Evolutionary conservation across 306 rosid genomes (phyloP), one percentile per base, ranked within the genome.

Genomic region (Prunus mongolica): DNA sequence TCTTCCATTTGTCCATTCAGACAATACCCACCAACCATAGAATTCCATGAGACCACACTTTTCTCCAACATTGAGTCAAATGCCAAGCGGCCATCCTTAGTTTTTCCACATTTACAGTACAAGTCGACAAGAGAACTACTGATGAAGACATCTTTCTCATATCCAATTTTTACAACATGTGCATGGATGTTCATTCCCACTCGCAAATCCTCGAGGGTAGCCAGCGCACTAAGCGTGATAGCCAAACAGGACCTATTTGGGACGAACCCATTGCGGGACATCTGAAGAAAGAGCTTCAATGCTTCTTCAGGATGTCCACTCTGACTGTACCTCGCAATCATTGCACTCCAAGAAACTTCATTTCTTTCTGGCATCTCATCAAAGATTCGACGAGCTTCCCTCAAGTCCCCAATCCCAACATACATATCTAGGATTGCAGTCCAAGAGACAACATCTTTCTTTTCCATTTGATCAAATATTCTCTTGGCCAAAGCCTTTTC

Each of bases 331-430:
- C 78, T 62, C 0, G 78, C 28, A 24, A 74, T 74, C 78, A 74
- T 74, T 46, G 61, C 69, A 46, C 78, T 74, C 78, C 78, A 74
- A 62, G 78, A 74, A 25, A 74, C 47, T 38, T 74, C 78, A 47
- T 74, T 62, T 62, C 78, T 74, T 20, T 60, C 69, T 0, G 78
- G 78, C 78, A 74, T 62, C 49, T 74, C 78, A 28, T 74, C 27
- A 74, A 62, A 74, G 30, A 74, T 22, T 47, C 22, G 70, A 7
- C 50, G 70, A 11, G 70, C 78, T 61, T 74, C 78, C 28, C 61
- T 65, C 70, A 74, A 74, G 58, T 27, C 78, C 49, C 78, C 78
- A 12, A 50, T 30, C 50, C 58, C 71, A 30, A 49, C 62, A 61
- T 30, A 74, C 63, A 62, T n/a, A 49, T 74, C 78, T 15, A 74